Evolutionary conservation across 208 protist genomes (phyloP).

Genomic region (Entamoeba nuttalli): DNA sequence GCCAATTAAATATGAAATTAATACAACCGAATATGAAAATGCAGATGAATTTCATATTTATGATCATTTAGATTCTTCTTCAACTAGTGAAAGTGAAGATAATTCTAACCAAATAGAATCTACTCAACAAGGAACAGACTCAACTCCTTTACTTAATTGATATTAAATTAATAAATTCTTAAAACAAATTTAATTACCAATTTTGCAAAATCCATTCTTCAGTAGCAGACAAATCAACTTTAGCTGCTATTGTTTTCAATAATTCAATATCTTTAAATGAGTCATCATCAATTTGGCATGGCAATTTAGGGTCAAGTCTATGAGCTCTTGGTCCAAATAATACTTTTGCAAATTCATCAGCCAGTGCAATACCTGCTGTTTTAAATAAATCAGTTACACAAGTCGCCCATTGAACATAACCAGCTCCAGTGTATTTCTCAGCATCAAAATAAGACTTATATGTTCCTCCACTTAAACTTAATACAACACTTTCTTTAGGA

Average conservation of each 20-base stretch:
- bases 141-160: too few species aligned
- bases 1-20: conserved; percentile 10
- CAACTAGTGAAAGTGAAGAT: too few species aligned
- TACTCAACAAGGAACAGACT: too few species aligned
- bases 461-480: neutral
- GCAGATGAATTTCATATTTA: neutral
- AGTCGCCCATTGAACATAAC: neutral
- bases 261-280: neutral
- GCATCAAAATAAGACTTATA: neutral
- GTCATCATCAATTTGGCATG: neutral
- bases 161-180: too few species aligned
- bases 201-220: neutral
- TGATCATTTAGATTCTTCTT: neutral
- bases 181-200: neutral
- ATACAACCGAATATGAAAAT: neutral
- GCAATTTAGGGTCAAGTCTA: neutral
- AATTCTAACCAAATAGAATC: too few species aligned
- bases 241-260: neutral
- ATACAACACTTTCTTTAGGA: neutral
- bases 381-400: neutral
- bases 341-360: neutral
- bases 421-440: neutral
- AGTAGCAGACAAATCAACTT: neutral
- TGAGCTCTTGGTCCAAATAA: neutral
- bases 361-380: neutral